Conservation (phyloP, 208 protist genomes). For the Crithidia mellificae region DNA sequence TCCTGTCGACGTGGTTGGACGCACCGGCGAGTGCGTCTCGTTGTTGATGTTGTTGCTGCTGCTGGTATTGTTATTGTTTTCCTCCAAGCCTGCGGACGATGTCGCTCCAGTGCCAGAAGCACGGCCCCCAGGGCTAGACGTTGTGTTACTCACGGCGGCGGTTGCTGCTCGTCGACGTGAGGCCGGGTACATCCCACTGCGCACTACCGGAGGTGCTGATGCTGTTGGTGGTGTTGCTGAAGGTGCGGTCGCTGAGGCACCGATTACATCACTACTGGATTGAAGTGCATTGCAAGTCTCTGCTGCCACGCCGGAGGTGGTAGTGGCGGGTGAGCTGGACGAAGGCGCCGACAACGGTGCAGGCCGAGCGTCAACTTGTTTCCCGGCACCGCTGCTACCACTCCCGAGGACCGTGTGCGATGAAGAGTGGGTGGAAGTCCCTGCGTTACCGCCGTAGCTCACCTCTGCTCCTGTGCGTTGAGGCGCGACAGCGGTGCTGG, state of each 20-base stretch:
- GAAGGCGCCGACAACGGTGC: background rate
- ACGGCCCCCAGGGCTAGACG: background rate
- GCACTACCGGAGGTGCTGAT: background rate
- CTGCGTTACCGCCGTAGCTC: background rate
- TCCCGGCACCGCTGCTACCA: background rate
- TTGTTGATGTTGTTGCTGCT: background rate
- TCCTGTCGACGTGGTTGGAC: background rate
- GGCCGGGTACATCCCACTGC: slow-evolving; percentile 17
- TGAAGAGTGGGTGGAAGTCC: background rate
- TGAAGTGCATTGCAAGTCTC: too few relatives aligned
- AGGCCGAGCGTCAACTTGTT: too few relatives aligned
- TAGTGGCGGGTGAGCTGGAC: background rate
- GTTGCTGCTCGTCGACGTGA: slow-evolving; percentile 4
- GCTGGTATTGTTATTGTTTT: background rate
- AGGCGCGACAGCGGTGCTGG: background rate
- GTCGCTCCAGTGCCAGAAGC: background rate
- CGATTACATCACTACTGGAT: too few relatives aligned
- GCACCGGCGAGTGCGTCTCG: background rate
- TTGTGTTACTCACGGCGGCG: background rate
- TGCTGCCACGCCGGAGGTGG: too few relatives aligned
- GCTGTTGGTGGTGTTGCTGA: background rate
- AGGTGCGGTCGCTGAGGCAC: too few relatives aligned
- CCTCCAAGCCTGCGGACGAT: background rate
- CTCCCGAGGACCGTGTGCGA: too few relatives aligned
- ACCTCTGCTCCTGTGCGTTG: background rate